Evolutionary conservation across 73 alveolate genomes (phyloP).

Genomic region (Urostyla sp.): DNA sequence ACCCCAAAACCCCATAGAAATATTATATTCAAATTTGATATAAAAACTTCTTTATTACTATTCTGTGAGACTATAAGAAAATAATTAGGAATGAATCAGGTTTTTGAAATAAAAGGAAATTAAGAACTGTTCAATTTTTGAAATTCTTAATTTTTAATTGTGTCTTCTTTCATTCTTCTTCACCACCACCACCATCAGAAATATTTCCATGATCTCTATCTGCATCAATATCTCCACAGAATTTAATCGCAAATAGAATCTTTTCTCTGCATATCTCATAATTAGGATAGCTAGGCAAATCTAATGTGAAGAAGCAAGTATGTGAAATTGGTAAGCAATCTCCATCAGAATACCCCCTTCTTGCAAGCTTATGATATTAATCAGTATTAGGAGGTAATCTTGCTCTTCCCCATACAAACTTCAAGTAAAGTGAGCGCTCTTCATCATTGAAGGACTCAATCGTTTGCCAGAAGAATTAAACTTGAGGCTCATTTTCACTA

Average conservation of each 20-base stretch:
- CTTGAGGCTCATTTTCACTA: slow-evolving; percentile 72
- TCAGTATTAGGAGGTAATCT: slow-evolving; percentile 91
- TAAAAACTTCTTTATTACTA: not conserved
- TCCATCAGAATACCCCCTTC: slow-evolving; percentile 38
- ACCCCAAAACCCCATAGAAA: slow-evolving; percentile 50
- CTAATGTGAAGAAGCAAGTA: slow-evolving; percentile 93
- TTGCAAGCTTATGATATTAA: slow-evolving; percentile 62
- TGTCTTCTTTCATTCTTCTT: not conserved
- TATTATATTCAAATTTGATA: too few relatives aligned
- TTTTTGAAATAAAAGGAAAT: not conserved
- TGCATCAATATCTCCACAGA: slow-evolving; percentile 83
- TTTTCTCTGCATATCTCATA: slow-evolving; percentile 81
- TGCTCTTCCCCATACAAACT: slow-evolving; percentile 96
- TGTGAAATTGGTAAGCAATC: slow-evolving; percentile 89
- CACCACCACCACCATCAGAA: slow-evolving; percentile 17
- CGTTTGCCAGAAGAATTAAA: slow-evolving; percentile 90
- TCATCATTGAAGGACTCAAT: slow-evolving; percentile 84
- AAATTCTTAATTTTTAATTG: not conserved
- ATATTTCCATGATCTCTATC: slow-evolving; percentile 34
- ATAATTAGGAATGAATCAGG: too few relatives aligned
- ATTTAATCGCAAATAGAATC: slow-evolving; percentile 86
- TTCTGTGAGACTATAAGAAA: too few relatives aligned
- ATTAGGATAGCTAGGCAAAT: slow-evolving; percentile 88
- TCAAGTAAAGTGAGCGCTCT: slow-evolving; percentile 83
- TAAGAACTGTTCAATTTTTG: not conserved